Evolutionary conservation across 306 rosid species (phyloP), one percentile per base, ranked within the genome.

Genomic region (Dicorynia guianensis): DNA sequence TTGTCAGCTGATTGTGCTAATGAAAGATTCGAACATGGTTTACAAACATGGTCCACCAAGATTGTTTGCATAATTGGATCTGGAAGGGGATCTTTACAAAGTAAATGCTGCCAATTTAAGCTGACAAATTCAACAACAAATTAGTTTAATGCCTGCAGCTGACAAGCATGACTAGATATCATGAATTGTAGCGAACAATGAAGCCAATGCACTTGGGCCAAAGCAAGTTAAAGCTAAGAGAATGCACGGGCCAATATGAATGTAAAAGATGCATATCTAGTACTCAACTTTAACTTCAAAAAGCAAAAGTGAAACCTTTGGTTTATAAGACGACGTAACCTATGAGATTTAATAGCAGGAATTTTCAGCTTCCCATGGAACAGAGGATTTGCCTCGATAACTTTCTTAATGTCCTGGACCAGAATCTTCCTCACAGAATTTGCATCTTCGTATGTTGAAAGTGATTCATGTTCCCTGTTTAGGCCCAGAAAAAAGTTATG

Each of bases 31-130:
- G 13, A 14, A 20, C 14, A 13, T 5, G 47, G 67, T 17, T 40
- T 10, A 19, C 68, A 77, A 18, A 66, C 49, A 42, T 54, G 76
- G 55, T 73, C 77, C 80, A 7, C 50, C 0, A 74, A 61, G 56
- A 78, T 48, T 44, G 80, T 67, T 67, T 42, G 18, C 12, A 72
- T 43, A 19, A 1, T 44, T 43, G 68, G 72, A 53, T 3, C 13
- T 43, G 40, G 50, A 58, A 4, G 34, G 20, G 70, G 70, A 38
- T 49, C 60, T 57, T 56, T 6, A 53, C 71, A 49, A 17, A 15
- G 17, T 7, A 12, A 4, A 73, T 82, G 73, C 57, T 72, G 72
- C 79, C 79, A 60, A 52, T 72, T 77, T 12, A 77, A 82, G 79
- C 80, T 82, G 72, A 72, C 13, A 72, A 72, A 48, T 54, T 35